A percentile compares a stretch with the other conserved stretches of the same genome.
phyloP scores from a whole-genome alignment of 768 basidiomycete species.

The Psilocybe sp. region DNA sequence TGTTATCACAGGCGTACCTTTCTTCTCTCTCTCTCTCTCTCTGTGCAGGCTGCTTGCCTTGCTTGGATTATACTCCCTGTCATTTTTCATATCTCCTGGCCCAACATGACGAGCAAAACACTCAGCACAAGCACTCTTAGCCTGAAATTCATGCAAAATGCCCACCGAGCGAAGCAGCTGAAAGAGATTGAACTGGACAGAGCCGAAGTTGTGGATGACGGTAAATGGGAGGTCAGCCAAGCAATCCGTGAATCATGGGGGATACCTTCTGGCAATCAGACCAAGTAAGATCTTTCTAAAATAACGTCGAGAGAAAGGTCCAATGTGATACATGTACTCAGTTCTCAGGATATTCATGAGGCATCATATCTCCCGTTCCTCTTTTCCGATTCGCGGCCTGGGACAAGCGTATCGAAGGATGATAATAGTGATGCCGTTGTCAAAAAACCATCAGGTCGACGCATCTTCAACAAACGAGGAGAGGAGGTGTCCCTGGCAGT shows the following conservation, averaged over 20 bases:
- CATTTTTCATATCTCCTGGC: neutral
- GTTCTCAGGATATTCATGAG: conserved; percentile 45
- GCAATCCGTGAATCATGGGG: conserved; percentile 56
- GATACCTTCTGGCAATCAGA: conserved; percentile 9
- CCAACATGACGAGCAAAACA: conserved; percentile 33
- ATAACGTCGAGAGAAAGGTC: neutral
- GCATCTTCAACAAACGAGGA: conserved; percentile 53
- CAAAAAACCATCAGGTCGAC: conserved; percentile 36
- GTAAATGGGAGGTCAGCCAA: conserved; percentile 59
- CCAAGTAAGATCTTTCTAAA: conserved; percentile 6
- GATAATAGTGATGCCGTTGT: neutral
- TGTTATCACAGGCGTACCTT: no score
- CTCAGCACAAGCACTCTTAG: conserved; percentile 64
- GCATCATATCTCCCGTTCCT: conserved; percentile 67
- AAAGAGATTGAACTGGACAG: conserved; percentile 48
- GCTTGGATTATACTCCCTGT: no score
- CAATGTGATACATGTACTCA: conserved; percentile 5
- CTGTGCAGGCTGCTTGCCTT: no score
- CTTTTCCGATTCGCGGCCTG: conserved; percentile 30
- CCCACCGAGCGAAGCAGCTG: conserved; percentile 51
- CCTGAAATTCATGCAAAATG: conserved; percentile 74
- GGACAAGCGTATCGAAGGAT: conserved; percentile 1
- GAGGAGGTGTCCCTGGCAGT: conserved; percentile 33
- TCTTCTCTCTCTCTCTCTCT: no score
- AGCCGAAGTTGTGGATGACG: conserved; percentile 59